Conservation (phyloP, 2,329 filamentous ascomycete genomes). For the Pseudocercospora eumusae region DNA sequence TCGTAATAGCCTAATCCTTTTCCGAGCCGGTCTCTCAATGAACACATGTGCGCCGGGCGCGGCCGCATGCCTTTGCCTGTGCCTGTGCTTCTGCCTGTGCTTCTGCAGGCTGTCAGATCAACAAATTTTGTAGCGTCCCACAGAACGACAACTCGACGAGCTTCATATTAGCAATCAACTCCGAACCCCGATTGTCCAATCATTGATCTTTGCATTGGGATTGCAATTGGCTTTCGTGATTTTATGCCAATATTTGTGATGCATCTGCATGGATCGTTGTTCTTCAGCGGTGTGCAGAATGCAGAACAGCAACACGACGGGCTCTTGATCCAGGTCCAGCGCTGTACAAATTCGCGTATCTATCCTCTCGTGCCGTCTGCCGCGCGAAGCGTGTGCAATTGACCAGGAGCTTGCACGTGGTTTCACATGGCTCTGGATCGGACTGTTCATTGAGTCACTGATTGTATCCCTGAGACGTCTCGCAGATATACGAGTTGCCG, state of each 20-base stretch:
- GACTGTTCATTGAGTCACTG: too few relatives aligned
- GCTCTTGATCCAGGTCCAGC: not conserved
- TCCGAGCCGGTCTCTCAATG: not conserved
- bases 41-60: not conserved
- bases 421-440: not conserved
- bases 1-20: not conserved
- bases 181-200: not conserved
- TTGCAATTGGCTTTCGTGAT: not conserved
- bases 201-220: not conserved
- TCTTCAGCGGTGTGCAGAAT: conserved; percentile 1
- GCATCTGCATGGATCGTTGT: not conserved
- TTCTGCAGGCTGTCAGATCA: not conserved
- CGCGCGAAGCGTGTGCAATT: not conserved
- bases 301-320: not conserved
- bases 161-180: not conserved
- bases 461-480: not conserved
- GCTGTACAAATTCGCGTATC: not conserved
- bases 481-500: not conserved
- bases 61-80: not conserved
- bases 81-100: too few relatives aligned
- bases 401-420: not conserved
- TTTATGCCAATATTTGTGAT: not conserved
- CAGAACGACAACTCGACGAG: not conserved
- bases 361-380: not conserved
- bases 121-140: not conserved